phyloP scores from a whole-genome alignment of 2,329 filamentous ascomycete species.

The Colletotrichum siamense region DNA sequence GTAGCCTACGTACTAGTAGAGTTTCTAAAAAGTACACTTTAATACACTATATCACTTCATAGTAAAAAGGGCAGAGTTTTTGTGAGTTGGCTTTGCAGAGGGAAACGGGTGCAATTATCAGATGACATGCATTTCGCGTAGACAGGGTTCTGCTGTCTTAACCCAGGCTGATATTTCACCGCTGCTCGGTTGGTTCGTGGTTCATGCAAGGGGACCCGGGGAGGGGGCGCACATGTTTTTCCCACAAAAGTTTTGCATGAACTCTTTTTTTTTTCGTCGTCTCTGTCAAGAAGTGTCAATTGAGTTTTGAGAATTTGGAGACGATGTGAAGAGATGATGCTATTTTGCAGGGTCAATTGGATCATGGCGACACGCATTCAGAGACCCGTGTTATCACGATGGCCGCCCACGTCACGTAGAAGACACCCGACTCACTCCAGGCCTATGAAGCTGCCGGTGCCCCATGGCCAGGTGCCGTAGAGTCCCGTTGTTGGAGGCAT shows the following conservation, averaged over 20 bases:
- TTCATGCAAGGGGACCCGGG: conserved; percentile 16
- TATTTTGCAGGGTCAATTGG: not conserved
- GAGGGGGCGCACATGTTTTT: not conserved
- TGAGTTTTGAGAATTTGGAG: not conserved
- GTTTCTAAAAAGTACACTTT: too few relatives aligned
- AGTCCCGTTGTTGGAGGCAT: not conserved
- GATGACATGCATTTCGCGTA: conserved; percentile 5
- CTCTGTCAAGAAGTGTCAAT: not conserved
- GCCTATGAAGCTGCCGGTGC: not conserved
- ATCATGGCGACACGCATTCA: not conserved
- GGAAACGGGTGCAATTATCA: not conserved
- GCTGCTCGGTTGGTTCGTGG: conserved; percentile 6
- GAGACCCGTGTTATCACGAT: not conserved
- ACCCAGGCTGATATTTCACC: conserved; percentile 9
- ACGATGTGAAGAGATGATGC: not conserved
- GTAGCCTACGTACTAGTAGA: too few relatives aligned
- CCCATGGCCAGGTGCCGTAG: not conserved
- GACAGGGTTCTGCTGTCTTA: conserved; percentile 11
- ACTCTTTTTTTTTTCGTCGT: not conserved
- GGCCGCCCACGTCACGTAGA: not conserved
- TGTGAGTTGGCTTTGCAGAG: not conserved
- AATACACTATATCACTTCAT: too few relatives aligned
- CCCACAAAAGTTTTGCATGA: not conserved
- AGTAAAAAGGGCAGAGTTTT: not conserved
- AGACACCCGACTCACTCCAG: not conserved